Evolutionary conservation across 257 asterid genomes (phyloP), one percentile per base, ranked within the genome.

Genomic region (Solanum megistacrolobum): DNA sequence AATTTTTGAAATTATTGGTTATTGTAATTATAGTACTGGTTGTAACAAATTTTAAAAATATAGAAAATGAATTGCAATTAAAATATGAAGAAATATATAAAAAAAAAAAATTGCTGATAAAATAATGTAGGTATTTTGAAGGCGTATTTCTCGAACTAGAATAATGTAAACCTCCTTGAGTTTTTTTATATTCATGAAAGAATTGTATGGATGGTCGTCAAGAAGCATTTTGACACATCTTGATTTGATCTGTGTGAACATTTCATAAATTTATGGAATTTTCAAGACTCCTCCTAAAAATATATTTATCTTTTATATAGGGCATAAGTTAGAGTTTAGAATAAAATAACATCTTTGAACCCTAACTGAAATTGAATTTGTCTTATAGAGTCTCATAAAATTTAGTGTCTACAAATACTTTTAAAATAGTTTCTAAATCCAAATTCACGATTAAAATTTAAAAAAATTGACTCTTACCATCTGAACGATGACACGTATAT

Each of bases 331-430:
- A n/a, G 4, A 0, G 0, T 65, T 65, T n/a, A 65, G 7, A 0
- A 25, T 1, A 62, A 0, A 62, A 0, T 10, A n/a, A 10, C 0
- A 0, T 20, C 0, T 9, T 0, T 9, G 3, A 4, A 65, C 4
- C 1, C 7, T n/a, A 11, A n/a, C 0, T 10, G 1, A 62, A n/a
- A 62, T n/a, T n/a, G 32, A 65, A 65, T 0, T 62, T 12, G 1
- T 62, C 0, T 4, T 31, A 31, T 31, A 31, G 1, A 62, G 1
- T 65, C 4, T n/a, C 32, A 65, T n/a, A n/a, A 62, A 62, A 62
- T 62, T 62, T 62, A 5, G 1, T n/a, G 3, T 4, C 7, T n/a
- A n/a, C 2, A n/a, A 58, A 0, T 14, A 31, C 3, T 69, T 69
- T 3, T 68, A 6, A 31, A 16, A 0, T 14, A 69, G 1, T 29